Percentiles rank a stretch among this genome's conserved stretches.
phyloP scores from a whole-genome alignment of 768 basidiomycete genomes.

The Boletus fagicola region DNA sequence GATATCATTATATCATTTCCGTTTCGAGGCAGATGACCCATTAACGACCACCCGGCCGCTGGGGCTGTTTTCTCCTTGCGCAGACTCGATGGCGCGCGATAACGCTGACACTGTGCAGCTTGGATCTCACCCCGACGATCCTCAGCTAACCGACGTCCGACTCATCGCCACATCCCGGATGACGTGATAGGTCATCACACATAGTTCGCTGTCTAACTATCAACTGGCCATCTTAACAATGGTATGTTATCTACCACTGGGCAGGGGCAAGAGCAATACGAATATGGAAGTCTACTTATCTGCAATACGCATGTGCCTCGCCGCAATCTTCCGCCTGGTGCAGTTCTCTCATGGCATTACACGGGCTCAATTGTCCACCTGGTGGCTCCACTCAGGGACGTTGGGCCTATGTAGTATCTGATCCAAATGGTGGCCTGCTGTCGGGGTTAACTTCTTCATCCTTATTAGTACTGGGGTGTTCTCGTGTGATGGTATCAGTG shows the following conservation, averaged over 20 bases:
- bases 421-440: no score
- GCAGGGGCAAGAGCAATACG: background rate
- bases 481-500: background rate
- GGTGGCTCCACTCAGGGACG: background rate
- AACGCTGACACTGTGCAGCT: background rate
- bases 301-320: background rate
- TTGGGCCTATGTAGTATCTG: no score
- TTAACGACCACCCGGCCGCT: background rate
- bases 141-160: background rate
- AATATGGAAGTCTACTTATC: background rate
- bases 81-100: conserved; percentile 10
- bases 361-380: background rate
- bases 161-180: background rate
- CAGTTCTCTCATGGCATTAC: background rate
- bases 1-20: background rate
- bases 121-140: background rate
- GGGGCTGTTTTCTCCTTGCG: background rate
- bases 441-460: no score
- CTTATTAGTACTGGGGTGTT: background rate
- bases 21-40: background rate
- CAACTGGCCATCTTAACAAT: background rate
- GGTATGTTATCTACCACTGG: background rate
- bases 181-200: background rate
- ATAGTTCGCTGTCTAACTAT: no score
- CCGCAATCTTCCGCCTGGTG: background rate